Conservation (phyloP, 768 basidiomycete species). For the Stropharia rugosoannulata region DNA sequence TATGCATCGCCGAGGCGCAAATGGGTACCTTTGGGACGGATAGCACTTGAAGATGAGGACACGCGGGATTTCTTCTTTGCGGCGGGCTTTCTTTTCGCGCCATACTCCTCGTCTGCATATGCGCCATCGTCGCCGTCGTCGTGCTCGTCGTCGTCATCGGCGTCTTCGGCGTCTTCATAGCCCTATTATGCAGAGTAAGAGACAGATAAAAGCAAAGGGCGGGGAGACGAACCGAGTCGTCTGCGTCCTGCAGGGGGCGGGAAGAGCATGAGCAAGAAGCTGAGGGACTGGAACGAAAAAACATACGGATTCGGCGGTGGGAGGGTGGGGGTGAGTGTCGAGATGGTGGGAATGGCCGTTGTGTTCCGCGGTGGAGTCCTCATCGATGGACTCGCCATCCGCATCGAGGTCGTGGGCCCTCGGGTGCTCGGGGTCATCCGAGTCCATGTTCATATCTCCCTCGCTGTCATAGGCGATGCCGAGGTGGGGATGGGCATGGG, state of each 20-base stretch:
- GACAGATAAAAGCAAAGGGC: constrained; percentile 15
- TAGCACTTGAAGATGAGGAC: constrained; percentile 39
- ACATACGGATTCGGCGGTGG: constrained; percentile 41
- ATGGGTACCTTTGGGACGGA: constrained; percentile 59
- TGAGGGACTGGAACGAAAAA: constrained; percentile 7
- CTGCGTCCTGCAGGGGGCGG: constrained; percentile 38
- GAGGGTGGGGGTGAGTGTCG: constrained; percentile 21
- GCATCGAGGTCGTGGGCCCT: constrained; percentile 59
- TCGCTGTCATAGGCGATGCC: constrained; percentile 60
- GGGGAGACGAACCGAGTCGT: constrained; percentile 54
- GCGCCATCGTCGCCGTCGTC: constrained; percentile 70
- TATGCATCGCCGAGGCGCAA: constrained; percentile 7
- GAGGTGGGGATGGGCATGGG: constrained; percentile 39
- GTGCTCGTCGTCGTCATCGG: constrained; percentile 60
- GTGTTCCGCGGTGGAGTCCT: constrained; percentile 40
- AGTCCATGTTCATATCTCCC: constrained; percentile 74
- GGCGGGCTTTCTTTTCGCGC: constrained; percentile 55
- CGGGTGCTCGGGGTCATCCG: constrained; percentile 49
- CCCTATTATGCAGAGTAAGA: constrained; percentile 35
- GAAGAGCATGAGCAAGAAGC: constrained; percentile 12
- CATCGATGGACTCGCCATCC: constrained; percentile 62
- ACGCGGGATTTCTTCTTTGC: constrained; percentile 63
- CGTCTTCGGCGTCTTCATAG: constrained; percentile 59
- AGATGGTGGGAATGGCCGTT: constrained; percentile 32
- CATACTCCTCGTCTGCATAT: constrained; percentile 77